These are phyloP conservation scores for Trametes hirsuta DNA, from an alignment of 1,284 basidiomycete genomes.

Conservation along the genomic window DNA sequence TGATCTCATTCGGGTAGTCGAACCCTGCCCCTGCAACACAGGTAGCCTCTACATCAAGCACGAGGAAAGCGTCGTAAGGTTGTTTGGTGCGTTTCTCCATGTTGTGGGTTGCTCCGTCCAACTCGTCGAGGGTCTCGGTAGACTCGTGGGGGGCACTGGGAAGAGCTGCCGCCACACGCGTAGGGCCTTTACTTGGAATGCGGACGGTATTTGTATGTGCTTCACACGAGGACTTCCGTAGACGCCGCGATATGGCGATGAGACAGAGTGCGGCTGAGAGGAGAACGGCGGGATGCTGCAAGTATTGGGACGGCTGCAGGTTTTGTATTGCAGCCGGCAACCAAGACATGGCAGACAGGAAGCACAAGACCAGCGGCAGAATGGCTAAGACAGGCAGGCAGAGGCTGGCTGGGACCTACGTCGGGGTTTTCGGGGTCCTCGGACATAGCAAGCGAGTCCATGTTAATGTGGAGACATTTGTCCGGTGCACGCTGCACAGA, in stretches of 20 bases:
- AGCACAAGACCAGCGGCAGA: background rate
- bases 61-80: conserved; percentile 70
- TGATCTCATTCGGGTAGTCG: conserved; percentile 80
- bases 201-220: conserved; percentile 10
- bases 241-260: conserved; percentile 12
- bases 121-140: background rate
- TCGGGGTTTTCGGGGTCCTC: conserved; percentile 22
- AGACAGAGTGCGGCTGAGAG: conserved; percentile 3
- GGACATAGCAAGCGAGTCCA: background rate
- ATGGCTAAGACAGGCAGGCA: background rate
- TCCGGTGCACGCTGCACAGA: background rate
- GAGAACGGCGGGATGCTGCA: background rate
- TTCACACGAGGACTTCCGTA: conserved; percentile 19
- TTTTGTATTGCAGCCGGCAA: background rate
- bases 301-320: background rate
- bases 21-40: conserved; percentile 59
- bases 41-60: conserved; percentile 91
- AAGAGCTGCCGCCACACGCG: background rate
- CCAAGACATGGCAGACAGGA: conserved; percentile 9
- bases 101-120: background rate
- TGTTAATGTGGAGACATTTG: background rate
- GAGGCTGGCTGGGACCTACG: background rate
- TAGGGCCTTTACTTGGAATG: background rate
- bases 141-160: conserved; percentile 7
- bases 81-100: conserved; percentile 45